A percentile compares a stretch with the other conserved stretches of the same genome.
These are phyloP conservation scores for Populus hybrid DNA, from an alignment of 441 rosid genomes.

Conservation along the genomic window DNA sequence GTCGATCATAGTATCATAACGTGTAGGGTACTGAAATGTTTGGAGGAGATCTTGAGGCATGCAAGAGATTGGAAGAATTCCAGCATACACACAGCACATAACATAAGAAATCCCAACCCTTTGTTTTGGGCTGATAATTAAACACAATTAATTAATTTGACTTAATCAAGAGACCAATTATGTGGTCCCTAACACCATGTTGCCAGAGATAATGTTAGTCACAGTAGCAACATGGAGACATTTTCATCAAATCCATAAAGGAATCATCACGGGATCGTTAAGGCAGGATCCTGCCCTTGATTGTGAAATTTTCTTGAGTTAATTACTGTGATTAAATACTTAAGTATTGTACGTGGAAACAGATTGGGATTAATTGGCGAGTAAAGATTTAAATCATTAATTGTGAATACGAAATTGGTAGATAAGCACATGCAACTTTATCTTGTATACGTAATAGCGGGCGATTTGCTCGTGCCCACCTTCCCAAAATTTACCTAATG, in stretches of 20 bases:
- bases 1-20: conserved; percentile 38
- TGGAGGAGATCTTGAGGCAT: conserved; percentile 28
- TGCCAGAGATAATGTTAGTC: conserved; percentile 24
- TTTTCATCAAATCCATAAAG: conserved; percentile 42
- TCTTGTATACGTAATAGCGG: not conserved
- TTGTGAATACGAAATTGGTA: conserved; percentile 14
- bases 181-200: conserved; percentile 59
- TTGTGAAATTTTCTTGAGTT: conserved; percentile 3
- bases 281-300: conserved; percentile 51
- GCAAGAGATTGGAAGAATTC: conserved; percentile 23
- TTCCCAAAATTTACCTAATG: not conserved
- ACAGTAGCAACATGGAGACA: conserved; percentile 24
- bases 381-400: not conserved
- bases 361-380: conserved; percentile 24
- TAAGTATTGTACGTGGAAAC: conserved; percentile 11
- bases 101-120: not conserved
- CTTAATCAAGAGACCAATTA: conserved; percentile 27
- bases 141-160: not conserved
- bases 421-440: conserved; percentile 29
- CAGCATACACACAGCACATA: conserved; percentile 23
- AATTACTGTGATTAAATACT: conserved; percentile 19
- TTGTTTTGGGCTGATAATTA: not conserved
- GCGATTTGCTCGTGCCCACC: not conserved
- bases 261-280: conserved; percentile 43
- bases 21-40: conserved; percentile 36